phyloP scores from a whole-genome alignment of 2,329 filamentous ascomycete genomes.

The Falciphora oryzae region DNA sequence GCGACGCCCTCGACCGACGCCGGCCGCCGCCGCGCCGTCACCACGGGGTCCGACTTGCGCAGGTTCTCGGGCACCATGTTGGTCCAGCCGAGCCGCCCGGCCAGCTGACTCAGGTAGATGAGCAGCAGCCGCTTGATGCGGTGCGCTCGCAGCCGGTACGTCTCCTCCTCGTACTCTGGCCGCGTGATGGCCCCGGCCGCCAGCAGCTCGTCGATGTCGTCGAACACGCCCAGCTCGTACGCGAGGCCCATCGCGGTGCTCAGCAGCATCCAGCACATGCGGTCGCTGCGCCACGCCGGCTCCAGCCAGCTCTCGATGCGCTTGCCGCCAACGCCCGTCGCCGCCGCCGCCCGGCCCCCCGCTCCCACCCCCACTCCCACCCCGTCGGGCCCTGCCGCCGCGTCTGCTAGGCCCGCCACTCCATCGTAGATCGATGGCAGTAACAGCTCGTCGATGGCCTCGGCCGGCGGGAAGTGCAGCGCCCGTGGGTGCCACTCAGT shows the following conservation, averaged over 20 bases:
- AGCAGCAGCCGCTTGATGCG: slow-evolving; percentile 82
- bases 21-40: slow-evolving; percentile 40
- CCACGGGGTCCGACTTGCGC: slow-evolving; percentile 51
- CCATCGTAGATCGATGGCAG: slow-evolving; percentile 51
- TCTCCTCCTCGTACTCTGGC: slow-evolving; percentile 67
- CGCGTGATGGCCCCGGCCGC: slow-evolving; percentile 53
- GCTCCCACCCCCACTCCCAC: slow-evolving; percentile 44
- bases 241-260: slow-evolving; percentile 85
- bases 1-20: slow-evolving; percentile 44
- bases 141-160: slow-evolving; percentile 68
- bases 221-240: slow-evolving; percentile 93
- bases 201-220: slow-evolving; percentile 71
- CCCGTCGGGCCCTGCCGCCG: slow-evolving; percentile 24
- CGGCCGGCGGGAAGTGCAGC: slow-evolving; percentile 84
- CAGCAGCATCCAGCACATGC: slow-evolving; percentile 97
- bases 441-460: slow-evolving; percentile 64
- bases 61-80: slow-evolving; percentile 79
- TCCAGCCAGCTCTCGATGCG: slow-evolving; percentile 94
- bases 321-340: slow-evolving; percentile 63
- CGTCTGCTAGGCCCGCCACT: slow-evolving; percentile 16
- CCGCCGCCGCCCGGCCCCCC: slow-evolving; percentile 23
- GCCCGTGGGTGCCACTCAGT: slow-evolving; percentile 97
- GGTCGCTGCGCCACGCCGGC: slow-evolving; percentile 88
- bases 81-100: slow-evolving; percentile 83
- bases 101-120: slow-evolving; percentile 91